Evolutionary conservation across 192 early-diverging fungal species (phyloP).

Genomic region (Oehlia diaphana): DNA sequence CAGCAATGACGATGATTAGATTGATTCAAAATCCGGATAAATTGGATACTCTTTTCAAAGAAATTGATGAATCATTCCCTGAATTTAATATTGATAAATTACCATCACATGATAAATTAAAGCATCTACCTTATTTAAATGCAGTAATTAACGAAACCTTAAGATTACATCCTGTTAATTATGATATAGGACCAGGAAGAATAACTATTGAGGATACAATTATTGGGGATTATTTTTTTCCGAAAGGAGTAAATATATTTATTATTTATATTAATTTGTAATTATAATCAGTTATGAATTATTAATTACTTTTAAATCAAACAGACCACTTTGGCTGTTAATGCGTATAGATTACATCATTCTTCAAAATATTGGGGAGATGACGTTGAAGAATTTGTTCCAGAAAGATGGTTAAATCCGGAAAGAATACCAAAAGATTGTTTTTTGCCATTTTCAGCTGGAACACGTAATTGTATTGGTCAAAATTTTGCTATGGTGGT

Average conservation of each 20-base stretch:
- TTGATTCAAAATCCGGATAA: slow-evolving; percentile 33
- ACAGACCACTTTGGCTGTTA: background rate
- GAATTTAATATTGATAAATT: slow-evolving; percentile 22
- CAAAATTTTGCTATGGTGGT: slow-evolving; percentile 8
- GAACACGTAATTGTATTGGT: slow-evolving; percentile 23
- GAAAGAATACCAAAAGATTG: slow-evolving; percentile 10
- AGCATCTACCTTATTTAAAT: slow-evolving; percentile 48
- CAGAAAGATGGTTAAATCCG: slow-evolving; percentile 16
- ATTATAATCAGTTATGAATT: no score
- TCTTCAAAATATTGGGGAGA: slow-evolving; percentile 14
- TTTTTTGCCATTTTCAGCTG: slow-evolving; percentile 19
- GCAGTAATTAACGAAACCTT: slow-evolving; percentile 57
- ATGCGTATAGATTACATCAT: slow-evolving; percentile 9
- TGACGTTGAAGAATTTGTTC: background rate
- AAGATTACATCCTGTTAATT: slow-evolving; percentile 47
- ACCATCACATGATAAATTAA: slow-evolving; percentile 45
- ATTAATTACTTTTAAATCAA: no score
- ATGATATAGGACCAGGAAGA: slow-evolving; percentile 37
- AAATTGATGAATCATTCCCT: slow-evolving; percentile 33
- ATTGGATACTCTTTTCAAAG: slow-evolving; percentile 30
- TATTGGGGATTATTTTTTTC: slow-evolving; percentile 43
- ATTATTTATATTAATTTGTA: background rate
- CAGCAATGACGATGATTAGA: slow-evolving; percentile 34
- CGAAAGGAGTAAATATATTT: slow-evolving; percentile 33
- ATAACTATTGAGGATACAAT: slow-evolving; percentile 37